These are phyloP conservation scores for Talaromyces sp. DNA, from an alignment of 2,329 filamentous ascomycete species.

Conservation along the genomic window DNA sequence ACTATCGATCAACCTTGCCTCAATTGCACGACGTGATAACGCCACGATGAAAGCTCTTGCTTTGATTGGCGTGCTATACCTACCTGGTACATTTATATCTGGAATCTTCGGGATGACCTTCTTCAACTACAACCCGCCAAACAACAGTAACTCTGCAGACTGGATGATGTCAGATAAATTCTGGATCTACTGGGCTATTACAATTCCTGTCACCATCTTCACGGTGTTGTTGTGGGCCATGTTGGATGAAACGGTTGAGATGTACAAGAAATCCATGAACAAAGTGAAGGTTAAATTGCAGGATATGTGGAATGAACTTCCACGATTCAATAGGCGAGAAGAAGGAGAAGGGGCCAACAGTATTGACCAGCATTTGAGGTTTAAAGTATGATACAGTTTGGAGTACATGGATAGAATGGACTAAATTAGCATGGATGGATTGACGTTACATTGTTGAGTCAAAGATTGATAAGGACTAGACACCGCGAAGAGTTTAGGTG, in stretches of 20 bases:
- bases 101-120: conserved; percentile 16
- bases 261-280: conserved; percentile 1
- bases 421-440: background rate
- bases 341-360: background rate
- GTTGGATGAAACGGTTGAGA: conserved; percentile 10
- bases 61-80: conserved; percentile 14
- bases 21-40: conserved; percentile 12
- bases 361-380: background rate
- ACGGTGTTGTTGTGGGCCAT: conserved; percentile 8
- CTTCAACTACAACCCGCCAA: conserved; percentile 12
- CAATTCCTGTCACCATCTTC: conserved; percentile 15
- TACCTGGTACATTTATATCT: conserved; percentile 17
- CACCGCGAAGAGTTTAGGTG: background rate
- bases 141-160: background rate
- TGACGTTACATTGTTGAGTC: background rate
- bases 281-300: background rate
- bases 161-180: conserved; percentile 17
- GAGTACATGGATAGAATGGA: background rate
- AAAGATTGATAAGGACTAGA: background rate
- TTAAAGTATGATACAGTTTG: background rate
- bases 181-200: conserved; percentile 17
- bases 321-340: background rate
- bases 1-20: conserved; percentile 11
- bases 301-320: background rate
- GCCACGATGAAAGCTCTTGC: conserved; percentile 16